A percentile compares a stretch with the other conserved stretches of the same genome.
Evolutionary conservation across 768 basidiomycete genomes (phyloP).

Genomic region (Boletus rubroflammeus): DNA sequence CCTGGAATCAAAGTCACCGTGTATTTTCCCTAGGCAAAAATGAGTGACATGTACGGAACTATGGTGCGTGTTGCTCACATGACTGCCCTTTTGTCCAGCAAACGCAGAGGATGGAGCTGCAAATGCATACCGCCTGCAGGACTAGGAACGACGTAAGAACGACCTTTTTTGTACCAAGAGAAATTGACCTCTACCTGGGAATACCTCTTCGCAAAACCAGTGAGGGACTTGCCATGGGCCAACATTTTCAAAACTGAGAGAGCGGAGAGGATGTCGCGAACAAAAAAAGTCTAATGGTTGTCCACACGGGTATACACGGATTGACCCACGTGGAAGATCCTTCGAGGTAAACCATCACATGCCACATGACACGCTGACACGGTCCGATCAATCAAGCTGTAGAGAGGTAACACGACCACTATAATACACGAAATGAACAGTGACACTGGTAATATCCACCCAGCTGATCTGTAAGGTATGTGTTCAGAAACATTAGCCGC

Average conservation of each 20-base stretch:
- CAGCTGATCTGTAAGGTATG: constrained; percentile 14
- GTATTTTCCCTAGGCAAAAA: constrained; percentile 77
- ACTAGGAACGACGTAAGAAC: constrained; percentile 34
- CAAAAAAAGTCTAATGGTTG: constrained; percentile 14
- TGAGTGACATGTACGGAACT: not conserved
- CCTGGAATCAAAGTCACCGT: constrained; percentile 95
- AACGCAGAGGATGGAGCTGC: constrained; percentile 83
- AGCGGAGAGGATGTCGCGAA: constrained; percentile 10
- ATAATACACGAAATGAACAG: constrained; percentile 10
- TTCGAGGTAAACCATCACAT: constrained; percentile 4
- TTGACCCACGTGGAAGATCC: constrained; percentile 16
- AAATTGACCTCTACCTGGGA: constrained; percentile 42
- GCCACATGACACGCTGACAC: too few species aligned
- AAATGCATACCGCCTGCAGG: constrained; percentile 61
- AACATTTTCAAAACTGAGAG: constrained; percentile 47
- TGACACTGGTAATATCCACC: not conserved
- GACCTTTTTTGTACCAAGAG: not conserved
- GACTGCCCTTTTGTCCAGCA: constrained; percentile 82
- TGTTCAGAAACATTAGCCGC: constrained; percentile 28
- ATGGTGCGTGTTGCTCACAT: constrained; percentile 49
- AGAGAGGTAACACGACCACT: not conserved
- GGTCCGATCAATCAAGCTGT: not conserved
- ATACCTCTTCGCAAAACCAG: constrained; percentile 48
- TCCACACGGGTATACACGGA: constrained; percentile 25
- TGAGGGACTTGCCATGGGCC: constrained; percentile 47